Conservation (phyloP, 495 filamentous ascomycete genomes). For the Neohortaea acidophila region DNA sequence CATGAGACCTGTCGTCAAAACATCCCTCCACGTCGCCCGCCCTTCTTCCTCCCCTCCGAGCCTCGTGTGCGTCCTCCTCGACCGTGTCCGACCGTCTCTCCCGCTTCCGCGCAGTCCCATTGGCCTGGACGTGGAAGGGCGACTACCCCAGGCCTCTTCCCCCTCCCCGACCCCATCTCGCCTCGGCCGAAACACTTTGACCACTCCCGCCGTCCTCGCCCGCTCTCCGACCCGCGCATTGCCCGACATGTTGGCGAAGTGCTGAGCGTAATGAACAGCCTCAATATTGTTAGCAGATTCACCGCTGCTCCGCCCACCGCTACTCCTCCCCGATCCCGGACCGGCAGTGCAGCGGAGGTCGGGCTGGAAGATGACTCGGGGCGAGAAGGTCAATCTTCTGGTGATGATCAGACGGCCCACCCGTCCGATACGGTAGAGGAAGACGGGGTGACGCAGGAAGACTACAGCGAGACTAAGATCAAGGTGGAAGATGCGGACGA, state of each 20-base stretch:
- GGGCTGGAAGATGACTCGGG: slow-evolving; percentile 11
- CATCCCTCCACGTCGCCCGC: too few species aligned
- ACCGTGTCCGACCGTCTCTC: too few species aligned
- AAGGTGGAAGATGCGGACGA: slow-evolving; percentile 34
- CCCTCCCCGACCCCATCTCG: too few species aligned
- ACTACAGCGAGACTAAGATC: not conserved
- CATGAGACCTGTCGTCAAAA: too few species aligned
- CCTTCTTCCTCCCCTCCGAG: too few species aligned
- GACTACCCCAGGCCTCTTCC: too few species aligned
- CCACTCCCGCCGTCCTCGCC: too few species aligned
- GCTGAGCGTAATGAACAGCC: slow-evolving; percentile 68
- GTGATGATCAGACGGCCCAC: slow-evolving; percentile 6
- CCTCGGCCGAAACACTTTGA: too few species aligned
- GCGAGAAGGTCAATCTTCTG: slow-evolving; percentile 1
- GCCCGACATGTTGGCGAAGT: not conserved
- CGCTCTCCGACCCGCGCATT: too few species aligned
- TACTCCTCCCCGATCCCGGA: slow-evolving; percentile 22
- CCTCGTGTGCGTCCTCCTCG: too few species aligned
- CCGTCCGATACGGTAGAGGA: slow-evolving; percentile 7
- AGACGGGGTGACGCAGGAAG: not conserved
- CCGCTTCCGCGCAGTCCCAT: too few species aligned
- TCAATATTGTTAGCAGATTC: slow-evolving; percentile 83
- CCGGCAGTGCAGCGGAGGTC: slow-evolving; percentile 8
- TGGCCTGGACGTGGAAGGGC: too few species aligned
- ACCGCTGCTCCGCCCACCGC: slow-evolving; percentile 40